Conservation (phyloP, 2,329 filamentous ascomycete species). For the Colletotrichum shisoi region DNA sequence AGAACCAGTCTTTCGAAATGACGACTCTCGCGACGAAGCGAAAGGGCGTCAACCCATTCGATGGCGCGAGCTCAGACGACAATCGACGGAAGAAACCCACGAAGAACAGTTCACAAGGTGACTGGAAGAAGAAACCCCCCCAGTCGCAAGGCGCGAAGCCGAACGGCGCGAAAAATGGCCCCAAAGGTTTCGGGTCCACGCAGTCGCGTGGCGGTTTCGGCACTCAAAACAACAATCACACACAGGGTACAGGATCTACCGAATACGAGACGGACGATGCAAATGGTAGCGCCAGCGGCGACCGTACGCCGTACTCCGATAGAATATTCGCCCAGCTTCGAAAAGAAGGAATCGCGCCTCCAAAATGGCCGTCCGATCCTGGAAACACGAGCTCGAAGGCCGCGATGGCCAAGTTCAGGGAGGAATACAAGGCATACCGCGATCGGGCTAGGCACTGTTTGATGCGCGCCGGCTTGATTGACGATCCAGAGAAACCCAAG, state of each 20-base stretch:
- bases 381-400: constrained; percentile 58
- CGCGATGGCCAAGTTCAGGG: constrained; percentile 63
- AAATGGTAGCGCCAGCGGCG: constrained; percentile 14
- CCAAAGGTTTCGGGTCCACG: constrained; percentile 27
- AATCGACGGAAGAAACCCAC: constrained; percentile 36
- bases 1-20: constrained; percentile 42
- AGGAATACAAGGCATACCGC: constrained; percentile 65
- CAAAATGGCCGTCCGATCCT: constrained; percentile 64
- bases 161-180: constrained; percentile 31
- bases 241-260: constrained; percentile 10
- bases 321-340: constrained; percentile 62
- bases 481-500: constrained; percentile 70
- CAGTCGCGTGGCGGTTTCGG: constrained; percentile 34
- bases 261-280: constrained; percentile 41
- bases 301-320: constrained; percentile 54
- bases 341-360: constrained; percentile 63
- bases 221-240: constrained; percentile 23
- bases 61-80: constrained; percentile 41
- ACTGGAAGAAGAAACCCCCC: constrained; percentile 41
- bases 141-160: constrained; percentile 24
- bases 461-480: constrained; percentile 67
- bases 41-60: constrained; percentile 43
- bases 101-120: constrained; percentile 40
- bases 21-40: constrained; percentile 44
- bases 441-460: constrained; percentile 64